Conservation (phyloP, 225 moss, liverwort and hornwort species). For the Straminergon stramineum region DNA sequence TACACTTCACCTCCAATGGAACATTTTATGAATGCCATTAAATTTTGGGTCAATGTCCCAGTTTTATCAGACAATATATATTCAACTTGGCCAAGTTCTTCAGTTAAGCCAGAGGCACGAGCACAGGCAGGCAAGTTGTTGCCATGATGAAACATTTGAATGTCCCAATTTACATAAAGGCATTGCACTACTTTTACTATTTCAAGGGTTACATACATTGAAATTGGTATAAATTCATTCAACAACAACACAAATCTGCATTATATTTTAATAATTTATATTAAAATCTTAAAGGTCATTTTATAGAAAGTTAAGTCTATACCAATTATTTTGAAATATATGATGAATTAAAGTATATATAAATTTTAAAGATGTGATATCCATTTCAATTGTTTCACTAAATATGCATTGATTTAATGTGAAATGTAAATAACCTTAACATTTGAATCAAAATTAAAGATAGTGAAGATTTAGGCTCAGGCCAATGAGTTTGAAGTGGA, state of each 20-base stretch:
- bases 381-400: background rate
- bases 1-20: constrained; percentile 70
- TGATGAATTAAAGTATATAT: no score
- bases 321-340: background rate
- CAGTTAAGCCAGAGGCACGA: constrained; percentile 64
- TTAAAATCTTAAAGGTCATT: background rate
- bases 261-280: background rate
- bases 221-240: constrained; percentile 80
- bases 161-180: constrained; percentile 64
- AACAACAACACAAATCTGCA: constrained; percentile 66
- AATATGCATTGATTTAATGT: background rate
- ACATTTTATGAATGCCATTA: constrained; percentile 91
- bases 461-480: constrained; percentile 14
- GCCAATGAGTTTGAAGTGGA: constrained; percentile 7
- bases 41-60: constrained; percentile 80
- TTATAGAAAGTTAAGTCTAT: background rate
- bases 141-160: constrained; percentile 52
- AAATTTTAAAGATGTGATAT: background rate
- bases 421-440: constrained; percentile 2
- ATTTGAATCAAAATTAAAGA: constrained; percentile 9
- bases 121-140: constrained; percentile 47
- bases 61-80: constrained; percentile 90
- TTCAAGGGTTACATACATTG: constrained; percentile 85
- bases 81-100: constrained; percentile 95
- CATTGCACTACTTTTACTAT: constrained; percentile 80